A percentile compares a stretch with the other conserved stretches of the same genome.
These are phyloP conservation scores for Puccinia horiana DNA, from an alignment of 1,284 basidiomycete genomes.

Conservation along the genomic window DNA sequence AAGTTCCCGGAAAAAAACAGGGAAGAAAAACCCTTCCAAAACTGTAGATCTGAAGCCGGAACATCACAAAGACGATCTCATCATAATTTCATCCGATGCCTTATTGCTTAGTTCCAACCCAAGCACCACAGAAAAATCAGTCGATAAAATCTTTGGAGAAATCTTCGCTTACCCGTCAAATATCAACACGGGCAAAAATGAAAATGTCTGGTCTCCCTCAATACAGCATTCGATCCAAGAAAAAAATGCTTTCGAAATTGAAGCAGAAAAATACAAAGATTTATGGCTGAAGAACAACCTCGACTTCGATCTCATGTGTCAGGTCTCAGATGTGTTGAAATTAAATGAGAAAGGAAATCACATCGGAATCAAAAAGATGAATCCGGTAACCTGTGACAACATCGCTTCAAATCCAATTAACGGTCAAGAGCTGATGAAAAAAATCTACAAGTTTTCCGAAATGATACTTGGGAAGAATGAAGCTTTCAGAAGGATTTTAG, in stretches of 20 bases:
- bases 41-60: not conserved
- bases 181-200: no score
- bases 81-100: not conserved
- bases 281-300: not conserved
- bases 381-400: not conserved
- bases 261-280: not conserved
- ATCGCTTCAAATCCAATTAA: not conserved
- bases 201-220: no score
- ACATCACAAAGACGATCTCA: not conserved
- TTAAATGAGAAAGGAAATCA: not conserved
- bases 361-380: not conserved
- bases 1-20: not conserved
- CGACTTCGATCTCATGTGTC: not conserved
- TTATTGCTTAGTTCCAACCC: not conserved
- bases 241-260: not conserved
- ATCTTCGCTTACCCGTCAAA: not conserved
- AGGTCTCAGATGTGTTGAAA: not conserved
- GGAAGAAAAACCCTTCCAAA: not conserved
- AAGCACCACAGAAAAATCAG: not conserved
- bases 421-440: not conserved
- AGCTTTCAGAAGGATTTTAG: constrained; percentile 13
- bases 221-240: not conserved
- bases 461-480: not conserved
- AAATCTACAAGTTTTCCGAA: not conserved
- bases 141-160: not conserved